phyloP scores from a whole-genome alignment of 2,329 filamentous ascomycete genomes.

The Alternaria sp. region DNA sequence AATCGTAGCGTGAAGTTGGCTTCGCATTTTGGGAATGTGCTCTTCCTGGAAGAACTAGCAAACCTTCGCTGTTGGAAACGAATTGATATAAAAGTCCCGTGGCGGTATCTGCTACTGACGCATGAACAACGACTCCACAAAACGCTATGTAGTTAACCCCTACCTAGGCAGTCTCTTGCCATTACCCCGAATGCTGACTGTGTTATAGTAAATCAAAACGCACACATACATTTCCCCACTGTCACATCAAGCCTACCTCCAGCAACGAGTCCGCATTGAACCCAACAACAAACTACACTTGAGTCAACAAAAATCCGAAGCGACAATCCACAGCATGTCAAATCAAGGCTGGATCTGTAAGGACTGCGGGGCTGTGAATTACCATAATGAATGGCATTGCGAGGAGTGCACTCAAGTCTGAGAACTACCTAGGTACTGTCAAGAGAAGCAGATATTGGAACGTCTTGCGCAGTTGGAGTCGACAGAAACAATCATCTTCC shows the following conservation, averaged over 20 bases:
- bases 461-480: neutral
- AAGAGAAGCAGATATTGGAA: neutral
- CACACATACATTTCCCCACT: neutral
- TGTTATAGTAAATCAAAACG: neutral
- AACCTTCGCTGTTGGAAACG: neutral
- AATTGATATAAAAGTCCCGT: neutral
- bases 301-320: neutral
- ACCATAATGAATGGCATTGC: conserved; percentile 3
- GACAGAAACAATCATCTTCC: neutral
- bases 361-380: neutral
- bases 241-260: neutral
- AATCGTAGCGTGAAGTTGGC: neutral
- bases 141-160: neutral
- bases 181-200: neutral
- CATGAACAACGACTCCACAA: neutral
- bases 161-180: neutral
- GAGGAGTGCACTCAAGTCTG: neutral
- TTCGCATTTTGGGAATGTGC: neutral
- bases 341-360: conserved; percentile 3
- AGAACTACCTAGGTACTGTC: neutral
- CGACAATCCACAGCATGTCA: neutral
- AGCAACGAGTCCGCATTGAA: neutral
- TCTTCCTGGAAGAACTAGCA: neutral
- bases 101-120: neutral
- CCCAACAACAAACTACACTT: neutral